phyloP scores from a whole-genome alignment of 345 rosid genomes.

The Arabidopsis suecica region DNA sequence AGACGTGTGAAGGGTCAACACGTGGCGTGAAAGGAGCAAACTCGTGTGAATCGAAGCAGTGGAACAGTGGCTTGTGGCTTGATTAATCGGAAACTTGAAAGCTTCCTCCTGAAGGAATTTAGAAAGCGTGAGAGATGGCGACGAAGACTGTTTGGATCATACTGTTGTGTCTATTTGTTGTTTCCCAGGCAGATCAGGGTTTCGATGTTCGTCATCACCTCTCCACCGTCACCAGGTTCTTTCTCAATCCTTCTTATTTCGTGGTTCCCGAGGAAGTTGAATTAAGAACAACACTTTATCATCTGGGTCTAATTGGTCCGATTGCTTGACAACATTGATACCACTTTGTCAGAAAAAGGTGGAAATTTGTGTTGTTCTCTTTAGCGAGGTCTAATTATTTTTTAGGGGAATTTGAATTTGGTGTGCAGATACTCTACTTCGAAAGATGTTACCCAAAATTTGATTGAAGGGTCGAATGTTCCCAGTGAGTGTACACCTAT shows the following conservation, averaged over 20 bases:
- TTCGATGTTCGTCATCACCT: conserved; percentile 77
- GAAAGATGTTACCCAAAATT: conserved; percentile 53
- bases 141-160: conserved; percentile 34
- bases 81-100: not conserved
- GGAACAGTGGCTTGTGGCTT: not conserved
- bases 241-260: conserved; percentile 4
- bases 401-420: not conserved
- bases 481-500: conserved; percentile 75
- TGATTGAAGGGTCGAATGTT: conserved; percentile 50
- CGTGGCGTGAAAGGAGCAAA: conserved; percentile 24
- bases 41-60: conserved; percentile 13
- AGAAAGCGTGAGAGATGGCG: conserved; percentile 40
- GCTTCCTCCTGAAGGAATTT: conserved; percentile 11
- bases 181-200: conserved; percentile 51
- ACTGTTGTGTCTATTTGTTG: conserved; percentile 32
- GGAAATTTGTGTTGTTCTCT: not conserved
- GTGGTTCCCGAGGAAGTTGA: not conserved
- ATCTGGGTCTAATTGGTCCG: conserved; percentile 15
- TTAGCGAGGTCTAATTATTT: not conserved
- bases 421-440: conserved; percentile 70
- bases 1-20: conserved; percentile 1
- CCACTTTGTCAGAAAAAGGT: not conserved
- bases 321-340: not conserved
- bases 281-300: conserved; percentile 13
- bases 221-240: conserved; percentile 71